Base-by-base conservation (phyloP, 2,329 filamentous ascomycete species). In the Cryphonectria parasitica region DNA sequence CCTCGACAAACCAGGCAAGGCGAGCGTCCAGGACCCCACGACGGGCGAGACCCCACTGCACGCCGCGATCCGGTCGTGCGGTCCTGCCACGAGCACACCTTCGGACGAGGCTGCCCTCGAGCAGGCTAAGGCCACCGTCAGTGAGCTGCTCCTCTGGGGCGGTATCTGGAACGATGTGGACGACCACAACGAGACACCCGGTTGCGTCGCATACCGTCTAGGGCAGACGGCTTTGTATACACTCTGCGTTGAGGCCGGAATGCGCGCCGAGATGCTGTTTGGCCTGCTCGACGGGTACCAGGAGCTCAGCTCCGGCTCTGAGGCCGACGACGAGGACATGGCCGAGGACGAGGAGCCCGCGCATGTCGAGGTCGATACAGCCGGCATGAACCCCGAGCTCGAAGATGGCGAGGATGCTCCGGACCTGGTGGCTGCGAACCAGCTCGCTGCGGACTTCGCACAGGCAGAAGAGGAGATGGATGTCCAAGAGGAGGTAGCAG, bases 161-260 rank as follows among this genome's bases (percentile, higher is more conserved):
- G 96, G 94, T 15, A 98, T 98, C 75, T 99, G 96, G 96, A 99
- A 99, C 82, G 95, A 98, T 79, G 84, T 98, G 69, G 94, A 98
- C 80, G 82, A 85, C 74, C 91, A 93, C 75, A 88, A 94, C 76
- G 95, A 98, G 84, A 98, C 96, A 3, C 94, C 96, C 0, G 96
- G 94, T 10, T 98, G 95, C 79, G 83, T 98, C 60, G 96, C 96
- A 11, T 85, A 86, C 70, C 83, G 89, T 36, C 79, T 98, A 34
- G 91, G 92, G 0, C 83, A 92, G 76, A 85, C 81, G 68, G 86
- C 89, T 65, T 82, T 98, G 49, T 98, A 99, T 78, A 88, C 91
- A 56, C 80, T 94, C 70, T 93, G 95, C 78, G 92, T 98, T 10
- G 92, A 95, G 78, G 95, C 95, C 2, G 96, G 96, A 22, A 93